These are phyloP conservation scores for Cladosporium sp. DNA, from an alignment of 2,329 filamentous ascomycete species.

Conservation along the genomic window DNA sequence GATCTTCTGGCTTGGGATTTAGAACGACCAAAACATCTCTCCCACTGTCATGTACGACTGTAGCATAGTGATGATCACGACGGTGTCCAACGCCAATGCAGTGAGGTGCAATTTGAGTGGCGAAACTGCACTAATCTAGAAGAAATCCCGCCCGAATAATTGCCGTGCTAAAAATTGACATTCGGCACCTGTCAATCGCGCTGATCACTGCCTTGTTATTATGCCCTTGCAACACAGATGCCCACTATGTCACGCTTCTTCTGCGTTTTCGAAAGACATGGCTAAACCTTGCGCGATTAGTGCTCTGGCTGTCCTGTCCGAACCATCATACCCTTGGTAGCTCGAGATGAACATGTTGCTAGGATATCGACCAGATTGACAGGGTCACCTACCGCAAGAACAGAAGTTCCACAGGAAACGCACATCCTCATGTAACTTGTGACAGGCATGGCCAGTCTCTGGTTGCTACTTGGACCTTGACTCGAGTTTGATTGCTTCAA, in stretches of 20 bases:
- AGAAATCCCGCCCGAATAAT: neutral
- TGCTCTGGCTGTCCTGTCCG: too few relatives aligned
- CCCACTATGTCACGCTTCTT: too few relatives aligned
- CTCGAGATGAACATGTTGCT: too few relatives aligned
- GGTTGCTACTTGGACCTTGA: neutral
- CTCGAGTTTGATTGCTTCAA: too few relatives aligned
- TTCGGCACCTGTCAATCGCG: neutral
- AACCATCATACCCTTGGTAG: too few relatives aligned
- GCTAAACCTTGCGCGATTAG: too few relatives aligned
- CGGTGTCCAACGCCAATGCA: neutral
- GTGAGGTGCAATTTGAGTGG: conserved; percentile 1
- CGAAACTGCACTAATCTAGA: neutral
- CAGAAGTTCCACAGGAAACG: neutral
- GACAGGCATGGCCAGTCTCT: neutral
- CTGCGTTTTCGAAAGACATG: too few relatives aligned
- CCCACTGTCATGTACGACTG: neutral
- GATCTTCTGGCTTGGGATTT: too few relatives aligned
- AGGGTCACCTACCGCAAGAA: too few relatives aligned
- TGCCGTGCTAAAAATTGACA: neutral
- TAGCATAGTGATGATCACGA: neutral
- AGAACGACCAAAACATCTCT: too few relatives aligned
- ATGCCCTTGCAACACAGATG: neutral
- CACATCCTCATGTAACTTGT: neutral
- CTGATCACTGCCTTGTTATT: neutral
- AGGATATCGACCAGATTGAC: too few relatives aligned